phyloP scores from a whole-genome alignment of 2,329 filamentous ascomycete species.

The Lachnellula willkommii region DNA sequence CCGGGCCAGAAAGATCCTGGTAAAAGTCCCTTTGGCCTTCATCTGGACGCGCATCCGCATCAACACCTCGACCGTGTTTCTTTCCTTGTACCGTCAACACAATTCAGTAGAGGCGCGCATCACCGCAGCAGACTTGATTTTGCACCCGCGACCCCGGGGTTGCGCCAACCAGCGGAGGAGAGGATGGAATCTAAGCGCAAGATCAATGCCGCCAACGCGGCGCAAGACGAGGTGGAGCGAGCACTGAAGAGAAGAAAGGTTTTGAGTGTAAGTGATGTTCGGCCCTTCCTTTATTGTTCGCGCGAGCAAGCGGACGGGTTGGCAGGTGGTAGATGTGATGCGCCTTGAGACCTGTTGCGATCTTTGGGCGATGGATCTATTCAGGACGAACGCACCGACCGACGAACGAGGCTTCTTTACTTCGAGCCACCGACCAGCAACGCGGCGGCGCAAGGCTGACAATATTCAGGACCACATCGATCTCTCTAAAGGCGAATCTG shows the following conservation, averaged over 20 bases:
- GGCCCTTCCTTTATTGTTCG: conserved; percentile 2
- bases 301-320: conserved; percentile 2
- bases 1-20: conserved; percentile 8
- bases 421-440: conserved; percentile 4
- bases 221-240: conserved; percentile 47
- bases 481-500: conserved; percentile 45
- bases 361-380: conserved; percentile 16
- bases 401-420: conserved; percentile 9
- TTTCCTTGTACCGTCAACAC: conserved; percentile 16
- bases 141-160: conserved; percentile 4
- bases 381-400: conserved; percentile 13
- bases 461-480: conserved; percentile 23
- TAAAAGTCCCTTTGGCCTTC: conserved; percentile 3
- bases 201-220: conserved; percentile 37
- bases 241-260: conserved; percentile 54
- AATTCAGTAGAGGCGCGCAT: conserved; percentile 9
- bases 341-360: conserved; percentile 12
- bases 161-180: conserved; percentile 1
- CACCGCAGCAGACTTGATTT: conserved; percentile 1
- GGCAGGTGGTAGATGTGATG: conserved; percentile 1
- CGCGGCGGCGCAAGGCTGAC: conserved; percentile 26
- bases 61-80: conserved; percentile 13
- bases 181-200: conserved; percentile 49
- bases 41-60: conserved; percentile 11
- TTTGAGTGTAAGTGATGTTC: conserved; percentile 45